A percentile compares a stretch with the other conserved stretches of the same genome.
Evolutionary conservation across 2,329 filamentous ascomycete species (phyloP).

Genomic region (Hysterium pulicare): DNA sequence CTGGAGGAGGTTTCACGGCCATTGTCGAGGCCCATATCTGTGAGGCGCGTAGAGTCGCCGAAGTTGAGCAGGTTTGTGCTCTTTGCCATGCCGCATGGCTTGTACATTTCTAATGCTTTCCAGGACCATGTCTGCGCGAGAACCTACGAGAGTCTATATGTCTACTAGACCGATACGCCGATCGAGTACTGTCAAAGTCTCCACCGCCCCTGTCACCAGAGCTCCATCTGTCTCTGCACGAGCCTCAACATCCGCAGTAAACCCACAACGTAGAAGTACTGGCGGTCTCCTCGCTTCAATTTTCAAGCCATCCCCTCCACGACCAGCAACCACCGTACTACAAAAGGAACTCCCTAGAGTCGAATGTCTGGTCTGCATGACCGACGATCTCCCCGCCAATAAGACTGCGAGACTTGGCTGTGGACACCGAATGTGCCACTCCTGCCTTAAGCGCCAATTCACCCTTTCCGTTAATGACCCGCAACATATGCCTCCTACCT

Average conservation of each 20-base stretch:
- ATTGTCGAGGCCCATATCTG: slow-evolving; percentile 28
- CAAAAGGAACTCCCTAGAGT: slow-evolving; percentile 49
- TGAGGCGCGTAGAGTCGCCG: slow-evolving; percentile 26
- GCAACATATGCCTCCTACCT: slow-evolving; percentile 79
- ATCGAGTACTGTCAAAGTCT: slow-evolving; percentile 26
- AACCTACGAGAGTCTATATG: slow-evolving; percentile 25
- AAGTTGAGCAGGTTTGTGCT: slow-evolving; percentile 26
- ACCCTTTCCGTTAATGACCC: slow-evolving; percentile 72
- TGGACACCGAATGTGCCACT: slow-evolving; percentile 75
- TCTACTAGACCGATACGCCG: slow-evolving; percentile 27
- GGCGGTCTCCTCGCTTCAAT: slow-evolving; percentile 30
- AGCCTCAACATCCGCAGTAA: slow-evolving; percentile 12
- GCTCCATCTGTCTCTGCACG: slow-evolving; percentile 20
- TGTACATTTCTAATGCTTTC: slow-evolving; percentile 16
- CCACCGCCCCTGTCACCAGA: slow-evolving; percentile 15
- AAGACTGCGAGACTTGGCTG: slow-evolving; percentile 71
- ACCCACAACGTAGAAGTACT: slow-evolving; percentile 24
- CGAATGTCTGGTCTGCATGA: slow-evolving; percentile 69
- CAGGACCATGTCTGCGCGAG: slow-evolving; percentile 31
- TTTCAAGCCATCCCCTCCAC: slow-evolving; percentile 24
- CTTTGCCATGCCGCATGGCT: background rate
- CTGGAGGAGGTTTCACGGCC: background rate
- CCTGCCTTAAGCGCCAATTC: slow-evolving; percentile 72
- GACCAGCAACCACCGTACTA: slow-evolving; percentile 17
- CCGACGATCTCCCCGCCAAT: slow-evolving; percentile 60